Base-by-base conservation (phyloP, 805 yeast genomes). In the Candida ulmi region DNA sequence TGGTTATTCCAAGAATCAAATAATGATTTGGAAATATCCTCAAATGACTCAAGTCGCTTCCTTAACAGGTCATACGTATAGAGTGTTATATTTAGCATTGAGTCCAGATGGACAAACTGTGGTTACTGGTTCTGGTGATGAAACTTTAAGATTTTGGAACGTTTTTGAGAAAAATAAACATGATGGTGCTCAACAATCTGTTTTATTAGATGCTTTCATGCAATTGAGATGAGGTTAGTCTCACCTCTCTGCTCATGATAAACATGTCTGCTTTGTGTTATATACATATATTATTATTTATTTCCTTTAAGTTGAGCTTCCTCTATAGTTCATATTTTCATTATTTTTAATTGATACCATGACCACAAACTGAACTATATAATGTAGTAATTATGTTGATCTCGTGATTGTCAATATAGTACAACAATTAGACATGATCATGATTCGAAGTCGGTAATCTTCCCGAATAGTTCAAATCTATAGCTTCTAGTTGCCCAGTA, bases 51-150 rank as follows among this genome's bases (percentile, higher is more conserved):
- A 91, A 51, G 78, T 93, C 26, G 96, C 96, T 0, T 86, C 90
- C 17, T 72, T 93, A 39, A 87, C 95, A 12, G 99, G 98, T 0
- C 99, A 93, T 58, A 87, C 96, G 1, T 87, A 83, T 56, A 72
- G 99, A 45, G 98, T 93, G 11, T 67, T 93, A 36, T 93, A 93
- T 58, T 68, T 93, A 50, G 78, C 96, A 5, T 70, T 91, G 65
- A 84, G 95, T 16, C 96, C 97, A 0, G 98, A 93, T 63, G 99
- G 99, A 1, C 88, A 87, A 46, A 88, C 97, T 0, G 83, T 93
- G 12, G 99, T 91, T 3, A 90, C 99, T 0, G 99, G 99, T 2
- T 97, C 99, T 1, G 99, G 98, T 5, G 99, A 93, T 63, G 99
- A 93, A 61, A 93, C 99, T 0, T 66, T 93, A 41, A 63, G 99